These are phyloP conservation scores for Laetiporus sulphureus DNA, from an alignment of 1,284 basidiomycete species.

Conservation along the genomic window DNA sequence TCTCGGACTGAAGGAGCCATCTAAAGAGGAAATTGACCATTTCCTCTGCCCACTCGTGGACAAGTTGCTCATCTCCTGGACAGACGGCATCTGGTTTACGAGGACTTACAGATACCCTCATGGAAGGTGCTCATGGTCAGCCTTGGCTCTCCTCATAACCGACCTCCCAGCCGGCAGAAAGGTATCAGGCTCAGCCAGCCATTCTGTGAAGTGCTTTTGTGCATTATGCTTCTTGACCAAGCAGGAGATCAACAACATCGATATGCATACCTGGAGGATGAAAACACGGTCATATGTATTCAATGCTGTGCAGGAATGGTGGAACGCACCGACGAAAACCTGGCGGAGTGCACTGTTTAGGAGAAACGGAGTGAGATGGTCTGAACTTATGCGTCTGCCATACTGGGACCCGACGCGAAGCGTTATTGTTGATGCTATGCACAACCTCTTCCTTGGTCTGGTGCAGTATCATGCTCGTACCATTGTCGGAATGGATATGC, in stretches of 20 bases:
- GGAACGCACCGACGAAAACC: constrained; percentile 11
- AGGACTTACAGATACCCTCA: constrained; percentile 17
- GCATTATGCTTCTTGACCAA: constrained; percentile 10
- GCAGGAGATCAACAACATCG: constrained; percentile 10
- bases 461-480: constrained; percentile 19
- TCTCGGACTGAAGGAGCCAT: constrained; percentile 31
- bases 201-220: constrained; percentile 10
- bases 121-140: constrained; percentile 22
- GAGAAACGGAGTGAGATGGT: constrained; percentile 22
- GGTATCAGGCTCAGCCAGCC: constrained; percentile 13
- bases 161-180: constrained; percentile 29
- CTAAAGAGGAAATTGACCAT: constrained; percentile 27
- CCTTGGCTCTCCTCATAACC: constrained; percentile 20
- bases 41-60: constrained; percentile 29
- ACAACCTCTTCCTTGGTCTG: constrained; percentile 22
- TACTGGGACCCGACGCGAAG: constrained; percentile 28
- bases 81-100: constrained; percentile 23
- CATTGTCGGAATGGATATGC: constrained; percentile 13
- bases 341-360: constrained; percentile 16
- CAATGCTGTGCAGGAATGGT: constrained; percentile 22
- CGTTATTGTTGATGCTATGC: constrained; percentile 28
- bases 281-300: constrained; percentile 9
- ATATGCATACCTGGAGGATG: constrained; percentile 12
- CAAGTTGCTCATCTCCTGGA: constrained; percentile 24
- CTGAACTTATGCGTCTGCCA: constrained; percentile 23